These are phyloP conservation scores for Geranomyces michiganensis DNA, from an alignment of 192 early-diverging fungal species.

Conservation along the genomic window DNA sequence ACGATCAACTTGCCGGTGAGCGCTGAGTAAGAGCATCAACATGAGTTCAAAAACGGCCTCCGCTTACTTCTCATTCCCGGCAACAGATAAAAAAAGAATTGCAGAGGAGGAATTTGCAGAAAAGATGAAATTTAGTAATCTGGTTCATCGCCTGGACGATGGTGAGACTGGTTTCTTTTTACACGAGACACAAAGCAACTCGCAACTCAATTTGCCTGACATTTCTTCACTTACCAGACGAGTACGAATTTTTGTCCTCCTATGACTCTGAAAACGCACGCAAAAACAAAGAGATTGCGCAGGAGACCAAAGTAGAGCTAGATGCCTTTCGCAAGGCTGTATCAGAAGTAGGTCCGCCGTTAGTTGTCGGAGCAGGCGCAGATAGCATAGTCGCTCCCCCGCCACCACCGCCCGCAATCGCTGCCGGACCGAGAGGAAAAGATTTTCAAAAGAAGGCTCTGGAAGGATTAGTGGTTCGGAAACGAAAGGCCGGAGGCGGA, in stretches of 20 bases:
- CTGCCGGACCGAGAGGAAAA: background rate
- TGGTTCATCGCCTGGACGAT: constrained; percentile 25
- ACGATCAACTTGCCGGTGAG: constrained; percentile 28
- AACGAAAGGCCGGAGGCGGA: constrained; percentile 1
- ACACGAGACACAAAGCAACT: background rate
- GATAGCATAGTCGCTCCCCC: background rate
- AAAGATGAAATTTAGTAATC: constrained; percentile 24
- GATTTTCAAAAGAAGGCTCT: constrained; percentile 24
- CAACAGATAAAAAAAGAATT: constrained; percentile 24
- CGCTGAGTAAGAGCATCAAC: background rate
- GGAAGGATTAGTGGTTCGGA: constrained; percentile 24
- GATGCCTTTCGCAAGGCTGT: constrained; percentile 29
- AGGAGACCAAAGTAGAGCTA: constrained; percentile 17
- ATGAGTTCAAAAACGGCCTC: background rate
- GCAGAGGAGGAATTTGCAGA: constrained; percentile 34
- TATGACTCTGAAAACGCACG: constrained; percentile 19
- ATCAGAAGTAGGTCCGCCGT: constrained; percentile 1
- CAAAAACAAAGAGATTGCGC: constrained; percentile 17
- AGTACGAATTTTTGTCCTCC: constrained; percentile 21
- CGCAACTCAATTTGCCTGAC: background rate
- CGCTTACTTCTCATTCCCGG: background rate
- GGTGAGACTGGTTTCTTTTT: constrained; percentile 6
- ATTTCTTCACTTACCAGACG: constrained; percentile 8
- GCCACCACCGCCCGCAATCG: background rate
- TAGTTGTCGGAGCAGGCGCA: background rate